Percentiles rank a stretch among this genome's conserved stretches.
Conservation (phyloP, 176 grass and related monocot species). For the Melocanna baccifera region DNA sequence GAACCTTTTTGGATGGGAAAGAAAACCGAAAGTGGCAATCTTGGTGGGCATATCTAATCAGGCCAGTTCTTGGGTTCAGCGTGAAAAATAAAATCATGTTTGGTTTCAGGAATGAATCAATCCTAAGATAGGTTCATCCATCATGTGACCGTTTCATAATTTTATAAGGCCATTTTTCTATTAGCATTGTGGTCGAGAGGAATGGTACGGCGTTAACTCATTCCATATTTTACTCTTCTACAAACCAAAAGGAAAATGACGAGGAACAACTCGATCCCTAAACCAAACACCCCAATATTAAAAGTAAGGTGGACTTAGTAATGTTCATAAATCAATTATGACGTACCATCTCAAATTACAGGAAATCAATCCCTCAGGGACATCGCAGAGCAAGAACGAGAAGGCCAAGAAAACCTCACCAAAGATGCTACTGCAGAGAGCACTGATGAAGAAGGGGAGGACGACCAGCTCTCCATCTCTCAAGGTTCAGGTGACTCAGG, state of each 20-base stretch:
- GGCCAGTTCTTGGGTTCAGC: not conserved
- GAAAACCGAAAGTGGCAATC: not conserved
- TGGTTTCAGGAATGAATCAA: not conserved
- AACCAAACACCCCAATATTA: not conserved
- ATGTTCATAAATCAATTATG: not conserved
- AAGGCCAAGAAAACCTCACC: conserved; percentile 48
- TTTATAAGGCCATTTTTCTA: not conserved
- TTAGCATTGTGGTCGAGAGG: not conserved
- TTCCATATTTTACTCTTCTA: not conserved
- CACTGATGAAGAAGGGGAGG: conserved; percentile 33
- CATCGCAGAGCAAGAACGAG: conserved; percentile 40
- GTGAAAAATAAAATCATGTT: not conserved
- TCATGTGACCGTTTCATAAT: not conserved
- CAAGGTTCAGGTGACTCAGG: conserved; percentile 44
- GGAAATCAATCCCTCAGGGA: conserved; percentile 59
- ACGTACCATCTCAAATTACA: conserved; percentile 19
- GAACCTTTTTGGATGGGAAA: not conserved
- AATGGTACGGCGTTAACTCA: not conserved
- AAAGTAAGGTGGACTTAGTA: not conserved
- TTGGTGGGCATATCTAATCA: not conserved
- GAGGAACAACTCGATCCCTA: not conserved
- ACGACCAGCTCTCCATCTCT: conserved; percentile 41
- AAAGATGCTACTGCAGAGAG: conserved; percentile 7
- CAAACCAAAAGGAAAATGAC: not conserved
- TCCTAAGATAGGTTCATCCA: not conserved